Base-by-base conservation (phyloP, 495 filamentous ascomycete species). In the Aspergillus conjunctus region DNA sequence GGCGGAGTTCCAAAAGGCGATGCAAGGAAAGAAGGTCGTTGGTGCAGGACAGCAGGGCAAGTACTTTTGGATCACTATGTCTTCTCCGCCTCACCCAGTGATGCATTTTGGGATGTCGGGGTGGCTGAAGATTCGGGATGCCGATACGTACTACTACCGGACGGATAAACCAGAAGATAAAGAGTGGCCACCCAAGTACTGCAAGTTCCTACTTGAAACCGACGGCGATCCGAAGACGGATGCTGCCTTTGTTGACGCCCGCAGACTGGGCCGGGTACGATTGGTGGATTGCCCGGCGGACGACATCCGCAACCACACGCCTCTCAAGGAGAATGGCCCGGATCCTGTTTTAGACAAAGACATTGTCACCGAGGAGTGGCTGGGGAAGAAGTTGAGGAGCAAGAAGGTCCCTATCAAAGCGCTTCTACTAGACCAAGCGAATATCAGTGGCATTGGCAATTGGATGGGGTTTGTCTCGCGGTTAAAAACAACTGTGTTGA, bases 21-120 rank as follows among this genome's bases (percentile, higher is more conserved):
- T 97, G 69, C 81, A 81, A 9, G 92, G 91, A 3, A 93, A 91
- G 72, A 92, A 86, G 61, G 78, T 96, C 5, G 63, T 87, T 8
- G 86, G 85, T 57, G 88, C 90, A 3, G 86, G 86, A 0, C 90
- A 88, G 59, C 93, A 96, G 71, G 93, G 93, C 18, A 98, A 98
- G 82, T 97, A 97, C 68, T 96, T 98, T 71, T 98, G 94, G 89
- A 81, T 89, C 39, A 75, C 81, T 46, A 88, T 90, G 83, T 80
- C 81, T 22, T 84, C 83, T 7, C 83, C 91, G 20, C 94, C 94
- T 0, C 94, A 98, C 70, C 83, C 87, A 0, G 83, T 98, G 26
- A 90, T 97, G 86, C 93, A 98, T 73, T 88, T 96, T 60, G 93
- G 92, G 51, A 97, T 92, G 88, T 66, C 75, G 55, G 91, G 93